phyloP scores from a whole-genome alignment of 2,329 filamentous ascomycete species.

The Aspergillus calidoustus region DNA sequence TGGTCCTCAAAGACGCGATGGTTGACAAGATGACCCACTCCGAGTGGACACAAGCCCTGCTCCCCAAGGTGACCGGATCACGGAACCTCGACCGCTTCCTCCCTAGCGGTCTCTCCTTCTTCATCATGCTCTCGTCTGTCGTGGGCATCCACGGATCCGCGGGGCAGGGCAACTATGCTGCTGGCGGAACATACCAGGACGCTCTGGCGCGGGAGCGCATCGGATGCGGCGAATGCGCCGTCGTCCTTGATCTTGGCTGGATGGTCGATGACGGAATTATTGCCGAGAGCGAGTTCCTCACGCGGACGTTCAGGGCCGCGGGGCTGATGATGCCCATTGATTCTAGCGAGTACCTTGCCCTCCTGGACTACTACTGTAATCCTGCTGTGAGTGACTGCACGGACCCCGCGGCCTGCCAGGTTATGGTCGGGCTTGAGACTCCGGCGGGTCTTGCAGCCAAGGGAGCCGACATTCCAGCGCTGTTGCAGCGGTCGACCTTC shows the following conservation, averaged over 20 bases:
- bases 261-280: constrained; percentile 22
- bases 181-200: constrained; percentile 8
- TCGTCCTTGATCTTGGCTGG: constrained; percentile 9
- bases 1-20: constrained; percentile 27
- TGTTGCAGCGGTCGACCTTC: background rate
- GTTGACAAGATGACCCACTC: constrained; percentile 35
- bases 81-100: constrained; percentile 37
- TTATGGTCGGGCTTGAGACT: constrained; percentile 20
- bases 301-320: constrained; percentile 1
- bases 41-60: constrained; percentile 36
- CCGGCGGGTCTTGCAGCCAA: background rate
- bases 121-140: constrained; percentile 46
- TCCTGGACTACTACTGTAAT: constrained; percentile 23
- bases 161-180: constrained; percentile 7
- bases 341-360: constrained; percentile 27
- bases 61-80: constrained; percentile 39
- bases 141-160: constrained; percentile 28
- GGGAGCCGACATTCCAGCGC: background rate
- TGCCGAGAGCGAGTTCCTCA: constrained; percentile 15
- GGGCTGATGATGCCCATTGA: constrained; percentile 29
- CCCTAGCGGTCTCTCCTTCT: constrained; percentile 45
- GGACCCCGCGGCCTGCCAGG: background rate
- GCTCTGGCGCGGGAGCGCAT: constrained; percentile 7
- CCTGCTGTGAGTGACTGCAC: too few relatives aligned
- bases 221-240: background rate